Evolutionary conservation across 768 basidiomycete species (phyloP).

Genomic region (Rhizopogon sp.): DNA sequence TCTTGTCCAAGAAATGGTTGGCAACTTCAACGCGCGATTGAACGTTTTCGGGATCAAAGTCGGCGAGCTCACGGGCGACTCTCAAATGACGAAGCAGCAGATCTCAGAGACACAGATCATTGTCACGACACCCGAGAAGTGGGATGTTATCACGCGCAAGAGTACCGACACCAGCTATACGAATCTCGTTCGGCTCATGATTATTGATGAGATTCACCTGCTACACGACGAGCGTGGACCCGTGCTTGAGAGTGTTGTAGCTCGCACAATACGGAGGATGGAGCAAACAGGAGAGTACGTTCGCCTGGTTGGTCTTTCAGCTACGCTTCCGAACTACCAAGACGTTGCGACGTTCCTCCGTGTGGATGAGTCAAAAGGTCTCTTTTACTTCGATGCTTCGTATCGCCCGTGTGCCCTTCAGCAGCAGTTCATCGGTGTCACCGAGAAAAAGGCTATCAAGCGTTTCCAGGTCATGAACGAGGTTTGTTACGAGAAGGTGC

Average conservation of each 20-base stretch:
- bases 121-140: conserved; percentile 98
- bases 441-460: conserved; percentile 99
- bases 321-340: conserved; percentile 97
- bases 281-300: conserved; percentile 93
- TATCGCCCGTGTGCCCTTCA: conserved; percentile 93
- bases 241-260: conserved; percentile 86
- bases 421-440: conserved; percentile 95
- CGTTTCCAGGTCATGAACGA: conserved; percentile 98
- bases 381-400: conserved; percentile 96
- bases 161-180: conserved; percentile 96
- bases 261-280: conserved; percentile 88
- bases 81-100: conserved; percentile 97
- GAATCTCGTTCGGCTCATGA: conserved; percentile 92
- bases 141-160: conserved; percentile 99
- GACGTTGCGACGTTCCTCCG: conserved; percentile 97
- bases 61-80: conserved; percentile 94
- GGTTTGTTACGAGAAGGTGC: conserved; percentile 97
- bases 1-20: conserved; percentile 97
- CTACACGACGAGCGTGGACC: conserved; percentile 98
- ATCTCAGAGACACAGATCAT: conserved; percentile 97
- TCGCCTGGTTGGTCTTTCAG: conserved; percentile 90
- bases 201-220: conserved; percentile 97
- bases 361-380: conserved; percentile 84
- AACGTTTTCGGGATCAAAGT: conserved; percentile 71
- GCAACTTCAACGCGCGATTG: conserved; percentile 84